Evolutionary conservation across 176 grass and related monocot species (phyloP).

Genomic region (Musa itinerans): DNA sequence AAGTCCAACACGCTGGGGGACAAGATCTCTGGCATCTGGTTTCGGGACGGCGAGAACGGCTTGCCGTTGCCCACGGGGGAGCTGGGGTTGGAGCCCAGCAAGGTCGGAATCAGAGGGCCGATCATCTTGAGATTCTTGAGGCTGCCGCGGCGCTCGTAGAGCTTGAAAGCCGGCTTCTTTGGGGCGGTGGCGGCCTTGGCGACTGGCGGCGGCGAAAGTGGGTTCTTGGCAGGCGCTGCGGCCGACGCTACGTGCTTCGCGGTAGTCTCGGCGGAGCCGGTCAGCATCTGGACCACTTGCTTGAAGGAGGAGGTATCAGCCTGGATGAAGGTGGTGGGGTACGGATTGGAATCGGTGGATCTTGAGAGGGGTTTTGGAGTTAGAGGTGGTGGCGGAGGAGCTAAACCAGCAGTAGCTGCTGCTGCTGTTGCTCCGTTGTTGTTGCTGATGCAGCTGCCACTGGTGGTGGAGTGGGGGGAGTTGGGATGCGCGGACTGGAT

Average conservation of each 20-base stretch:
- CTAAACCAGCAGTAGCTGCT: neutral
- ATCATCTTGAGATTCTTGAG: constrained; percentile 84
- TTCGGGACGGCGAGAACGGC: constrained; percentile 30
- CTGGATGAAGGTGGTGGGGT: constrained; percentile 89
- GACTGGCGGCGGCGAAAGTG: neutral
- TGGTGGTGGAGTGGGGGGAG: constrained; percentile 16
- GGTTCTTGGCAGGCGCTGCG: constrained; percentile 17
- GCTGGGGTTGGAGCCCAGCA: constrained; percentile 9
- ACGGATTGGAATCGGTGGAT: constrained; percentile 61
- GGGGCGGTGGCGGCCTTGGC: constrained; percentile 34
- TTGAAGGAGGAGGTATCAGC: constrained; percentile 90
- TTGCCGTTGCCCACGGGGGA: too few relatives aligned
- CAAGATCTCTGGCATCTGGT: constrained; percentile 39
- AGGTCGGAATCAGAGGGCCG: constrained; percentile 52
- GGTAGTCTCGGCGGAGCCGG: constrained; percentile 43
- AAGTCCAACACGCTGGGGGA: constrained; percentile 84
- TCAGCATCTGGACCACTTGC: constrained; percentile 98
- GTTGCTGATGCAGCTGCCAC: constrained; percentile 22
- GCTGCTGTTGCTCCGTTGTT: constrained; percentile 35
- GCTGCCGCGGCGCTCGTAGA: constrained; percentile 75
- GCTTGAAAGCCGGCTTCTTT: constrained; percentile 90
- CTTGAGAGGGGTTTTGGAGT: constrained; percentile 20
- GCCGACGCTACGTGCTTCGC: constrained; percentile 4
- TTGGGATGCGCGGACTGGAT: neutral
- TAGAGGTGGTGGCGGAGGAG: constrained; percentile 27